Conservation (phyloP, 179 eudicot genomes). For the Amaranthus tricolor region DNA sequence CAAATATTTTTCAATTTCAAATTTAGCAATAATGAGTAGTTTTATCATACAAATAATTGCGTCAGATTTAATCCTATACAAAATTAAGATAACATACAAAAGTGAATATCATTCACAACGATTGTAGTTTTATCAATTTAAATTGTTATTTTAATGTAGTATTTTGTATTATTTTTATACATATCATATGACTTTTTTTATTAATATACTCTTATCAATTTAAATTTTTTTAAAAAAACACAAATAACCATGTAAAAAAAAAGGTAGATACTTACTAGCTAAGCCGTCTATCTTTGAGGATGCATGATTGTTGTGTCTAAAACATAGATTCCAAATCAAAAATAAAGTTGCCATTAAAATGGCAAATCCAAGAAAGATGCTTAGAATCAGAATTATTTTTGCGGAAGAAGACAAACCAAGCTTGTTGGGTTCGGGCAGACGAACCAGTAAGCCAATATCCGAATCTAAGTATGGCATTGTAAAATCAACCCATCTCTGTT, state of each 20-base stretch:
- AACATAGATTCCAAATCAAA: background rate
- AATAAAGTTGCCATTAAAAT: background rate
- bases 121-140: too few species aligned
- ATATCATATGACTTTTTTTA: too few species aligned
- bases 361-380: background rate
- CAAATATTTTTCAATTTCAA: too few species aligned
- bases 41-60: too few species aligned
- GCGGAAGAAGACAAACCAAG: background rate
- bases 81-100: too few species aligned
- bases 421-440: background rate
- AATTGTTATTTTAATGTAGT: too few species aligned
- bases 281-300: background rate
- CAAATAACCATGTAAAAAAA: background rate
- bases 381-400: background rate
- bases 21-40: too few species aligned
- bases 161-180: too few species aligned
- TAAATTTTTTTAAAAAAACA: too few species aligned
- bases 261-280: background rate
- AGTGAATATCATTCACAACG: too few species aligned
- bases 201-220: too few species aligned
- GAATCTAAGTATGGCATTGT: constrained; percentile 4
- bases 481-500: background rate
- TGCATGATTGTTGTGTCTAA: background rate
- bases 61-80: too few species aligned
- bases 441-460: background rate